Evolutionary conservation across 2,329 filamentous ascomycete species (phyloP).

Genomic region (Lanzia echinophila): DNA sequence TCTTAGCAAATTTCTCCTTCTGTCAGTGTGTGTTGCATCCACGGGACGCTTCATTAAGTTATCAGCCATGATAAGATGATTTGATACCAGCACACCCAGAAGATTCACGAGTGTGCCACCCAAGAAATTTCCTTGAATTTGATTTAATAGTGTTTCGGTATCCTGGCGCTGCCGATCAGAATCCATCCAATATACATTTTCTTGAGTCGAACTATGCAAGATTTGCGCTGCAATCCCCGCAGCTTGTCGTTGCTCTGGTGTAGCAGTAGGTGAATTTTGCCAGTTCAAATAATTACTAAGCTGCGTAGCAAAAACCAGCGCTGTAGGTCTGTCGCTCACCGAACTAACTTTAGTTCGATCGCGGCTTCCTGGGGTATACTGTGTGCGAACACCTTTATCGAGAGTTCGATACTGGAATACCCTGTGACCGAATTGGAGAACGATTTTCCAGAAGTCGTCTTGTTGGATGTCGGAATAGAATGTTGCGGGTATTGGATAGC

Average conservation of each 20-base stretch:
- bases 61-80: background rate
- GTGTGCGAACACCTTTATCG: slow-evolving; percentile 1
- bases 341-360: too few species aligned
- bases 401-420: slow-evolving; percentile 12
- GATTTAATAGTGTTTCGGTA: background rate
- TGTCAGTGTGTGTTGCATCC: background rate
- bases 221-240: background rate
- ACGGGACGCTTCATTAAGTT: rapidly evolving
- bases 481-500: slow-evolving; percentile 13
- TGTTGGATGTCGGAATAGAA: slow-evolving; percentile 20
- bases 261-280: background rate
- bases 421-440: slow-evolving; percentile 12
- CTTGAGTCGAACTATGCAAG: background rate
- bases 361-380: background rate
- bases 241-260: background rate
- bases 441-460: slow-evolving; percentile 17
- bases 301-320: too few species aligned
- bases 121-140: background rate
- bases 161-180: background rate
- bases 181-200: background rate
- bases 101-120: background rate
- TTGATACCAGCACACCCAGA: background rate
- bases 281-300: background rate
- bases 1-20: background rate
- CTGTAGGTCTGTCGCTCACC: too few species aligned